These are phyloP conservation scores for Ophidiomyces ophidiicola DNA, from an alignment of 2,329 filamentous ascomycete species.

Conservation along the genomic window DNA sequence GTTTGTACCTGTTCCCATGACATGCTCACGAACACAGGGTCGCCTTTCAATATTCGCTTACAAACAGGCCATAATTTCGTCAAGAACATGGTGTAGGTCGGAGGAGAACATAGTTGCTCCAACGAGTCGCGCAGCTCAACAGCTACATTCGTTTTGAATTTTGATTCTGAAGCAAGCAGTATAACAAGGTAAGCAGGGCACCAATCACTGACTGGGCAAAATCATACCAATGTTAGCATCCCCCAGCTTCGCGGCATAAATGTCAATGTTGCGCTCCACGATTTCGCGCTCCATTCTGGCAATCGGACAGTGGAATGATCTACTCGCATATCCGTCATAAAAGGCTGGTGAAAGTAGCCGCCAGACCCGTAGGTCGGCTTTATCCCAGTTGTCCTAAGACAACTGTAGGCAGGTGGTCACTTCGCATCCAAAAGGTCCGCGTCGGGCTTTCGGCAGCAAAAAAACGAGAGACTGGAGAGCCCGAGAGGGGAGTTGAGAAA, in stretches of 20 bases:
- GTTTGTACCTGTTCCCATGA: constrained; percentile 67
- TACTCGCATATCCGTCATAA: constrained; percentile 7
- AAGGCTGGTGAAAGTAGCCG: constrained; percentile 2
- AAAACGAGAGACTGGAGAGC: not conserved
- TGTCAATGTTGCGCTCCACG: constrained; percentile 39
- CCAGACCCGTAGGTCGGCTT: constrained; percentile 17
- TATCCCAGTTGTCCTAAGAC: constrained; percentile 1
- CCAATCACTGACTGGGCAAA: constrained; percentile 1
- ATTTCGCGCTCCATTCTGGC: constrained; percentile 18
- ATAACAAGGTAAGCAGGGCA: constrained; percentile 7
- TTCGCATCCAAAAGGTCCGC: not conserved
- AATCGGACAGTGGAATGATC: not conserved
- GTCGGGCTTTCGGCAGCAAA: not conserved
- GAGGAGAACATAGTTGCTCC: constrained; percentile 66
- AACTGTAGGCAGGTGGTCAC: not conserved
- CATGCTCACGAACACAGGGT: constrained; percentile 81
- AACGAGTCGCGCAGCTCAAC: constrained; percentile 81
- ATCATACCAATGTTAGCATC: constrained; percentile 38
- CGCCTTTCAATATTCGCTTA: constrained; percentile 68
- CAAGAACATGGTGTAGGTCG: constrained; percentile 68
- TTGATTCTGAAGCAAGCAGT: constrained; percentile 49
- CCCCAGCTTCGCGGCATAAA: constrained; percentile 38
- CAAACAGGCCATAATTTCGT: constrained; percentile 83
- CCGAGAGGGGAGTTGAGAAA: no score
- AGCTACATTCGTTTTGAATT: constrained; percentile 69